These are phyloP conservation scores for Amanita thiersii DNA, from an alignment of 768 basidiomycete species.

Conservation along the genomic window DNA sequence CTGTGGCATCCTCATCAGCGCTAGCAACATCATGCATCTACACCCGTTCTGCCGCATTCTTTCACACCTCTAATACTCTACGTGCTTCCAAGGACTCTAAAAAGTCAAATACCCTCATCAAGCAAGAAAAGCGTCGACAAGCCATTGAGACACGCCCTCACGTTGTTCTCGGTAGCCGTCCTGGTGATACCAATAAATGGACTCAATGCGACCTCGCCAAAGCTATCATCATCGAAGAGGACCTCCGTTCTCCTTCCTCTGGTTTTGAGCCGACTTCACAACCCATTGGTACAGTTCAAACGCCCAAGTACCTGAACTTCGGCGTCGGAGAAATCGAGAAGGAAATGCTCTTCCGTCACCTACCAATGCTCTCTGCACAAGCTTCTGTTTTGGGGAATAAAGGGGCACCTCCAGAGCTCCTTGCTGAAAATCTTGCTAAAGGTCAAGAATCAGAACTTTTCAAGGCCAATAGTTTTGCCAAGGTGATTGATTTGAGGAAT, in stretches of 20 bases:
- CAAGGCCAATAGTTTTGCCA: slow-evolving; percentile 53
- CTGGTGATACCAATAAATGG: slow-evolving; percentile 65
- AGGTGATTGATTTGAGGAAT: slow-evolving; percentile 77
- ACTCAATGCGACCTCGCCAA: slow-evolving; percentile 54
- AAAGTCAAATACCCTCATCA: slow-evolving; percentile 37
- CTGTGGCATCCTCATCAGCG: not conserved
- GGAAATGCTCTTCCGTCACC: slow-evolving; percentile 53
- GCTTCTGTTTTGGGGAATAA: slow-evolving; percentile 11
- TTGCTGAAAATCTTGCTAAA: slow-evolving; percentile 11
- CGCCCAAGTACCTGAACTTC: slow-evolving; percentile 53
- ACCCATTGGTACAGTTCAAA: slow-evolving; percentile 27
- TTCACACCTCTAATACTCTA: slow-evolving; percentile 42
- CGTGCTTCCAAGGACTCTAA: slow-evolving; percentile 27
- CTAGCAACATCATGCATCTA: slow-evolving; percentile 29
- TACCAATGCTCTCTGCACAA: slow-evolving; percentile 48
- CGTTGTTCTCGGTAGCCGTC: slow-evolving; percentile 67
- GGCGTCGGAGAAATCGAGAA: slow-evolving; percentile 57
- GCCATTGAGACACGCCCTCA: slow-evolving; percentile 41
- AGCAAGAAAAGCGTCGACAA: slow-evolving; percentile 32
- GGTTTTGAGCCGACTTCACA: slow-evolving; percentile 18
- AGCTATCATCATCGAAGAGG: slow-evolving; percentile 48
- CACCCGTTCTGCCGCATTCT: slow-evolving; percentile 19
- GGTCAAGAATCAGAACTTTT: slow-evolving; percentile 25
- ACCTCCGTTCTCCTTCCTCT: slow-evolving; percentile 23
- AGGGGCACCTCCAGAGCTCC: not conserved